These are phyloP conservation scores for Trichosanthes truncata DNA, from an alignment of 306 rosid species.

Conservation along the genomic window DNA sequence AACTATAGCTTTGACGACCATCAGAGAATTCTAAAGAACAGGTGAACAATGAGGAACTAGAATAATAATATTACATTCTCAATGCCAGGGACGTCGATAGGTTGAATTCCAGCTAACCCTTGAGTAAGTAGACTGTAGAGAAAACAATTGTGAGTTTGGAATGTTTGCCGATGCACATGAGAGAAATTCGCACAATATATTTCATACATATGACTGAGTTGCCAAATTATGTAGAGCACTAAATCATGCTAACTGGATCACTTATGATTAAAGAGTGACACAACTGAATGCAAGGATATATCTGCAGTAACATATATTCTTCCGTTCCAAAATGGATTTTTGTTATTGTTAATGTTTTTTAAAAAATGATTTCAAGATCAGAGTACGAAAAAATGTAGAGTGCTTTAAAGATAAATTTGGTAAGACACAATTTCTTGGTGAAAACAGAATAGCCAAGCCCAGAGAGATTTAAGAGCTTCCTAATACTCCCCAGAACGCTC, in stretches of 20 bases:
- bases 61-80: constrained; percentile 26
- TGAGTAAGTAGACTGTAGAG: constrained; percentile 33
- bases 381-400: not conserved
- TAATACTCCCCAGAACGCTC: not conserved
- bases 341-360: not conserved
- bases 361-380: not conserved
- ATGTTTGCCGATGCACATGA: not conserved
- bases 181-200: not conserved
- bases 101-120: constrained; percentile 47
- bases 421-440: not conserved
- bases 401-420: not conserved
- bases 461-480: not conserved
- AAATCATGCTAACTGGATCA: not conserved
- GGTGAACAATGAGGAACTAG: not conserved
- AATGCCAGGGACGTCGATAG: constrained; percentile 35
- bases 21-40: not conserved
- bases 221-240: not conserved
- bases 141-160: not conserved
- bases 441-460: not conserved
- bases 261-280: not conserved
- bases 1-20: not conserved
- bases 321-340: not conserved
- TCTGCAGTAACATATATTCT: not conserved
- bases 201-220: not conserved
- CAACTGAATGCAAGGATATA: constrained; percentile 3